A percentile compares a stretch with the other conserved stretches of the same genome.
Evolutionary conservation across 257 asterid genomes (phyloP).

Genomic region (Agastache rugosa): DNA sequence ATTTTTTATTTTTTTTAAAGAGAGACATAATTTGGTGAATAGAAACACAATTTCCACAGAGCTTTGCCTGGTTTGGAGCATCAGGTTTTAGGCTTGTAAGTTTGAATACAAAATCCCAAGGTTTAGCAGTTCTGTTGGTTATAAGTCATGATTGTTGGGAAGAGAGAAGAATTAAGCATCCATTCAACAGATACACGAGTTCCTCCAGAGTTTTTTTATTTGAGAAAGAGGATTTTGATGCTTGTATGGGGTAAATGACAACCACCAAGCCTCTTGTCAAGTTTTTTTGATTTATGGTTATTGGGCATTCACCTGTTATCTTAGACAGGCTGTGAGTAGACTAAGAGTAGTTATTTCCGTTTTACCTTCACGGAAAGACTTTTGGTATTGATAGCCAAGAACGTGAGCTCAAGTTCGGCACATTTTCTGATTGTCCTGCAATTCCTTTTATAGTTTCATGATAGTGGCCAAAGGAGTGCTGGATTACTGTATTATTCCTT

Average conservation of each 20-base stretch:
- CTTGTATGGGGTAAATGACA: background rate
- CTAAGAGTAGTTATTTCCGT: background rate
- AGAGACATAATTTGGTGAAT: background rate
- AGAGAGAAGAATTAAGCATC: slow-evolving; percentile 10
- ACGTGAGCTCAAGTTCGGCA: background rate
- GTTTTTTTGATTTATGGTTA: background rate
- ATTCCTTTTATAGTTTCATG: background rate
- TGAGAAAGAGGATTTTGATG: background rate
- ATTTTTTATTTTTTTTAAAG: background rate
- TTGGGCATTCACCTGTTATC: background rate
- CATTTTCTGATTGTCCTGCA: background rate
- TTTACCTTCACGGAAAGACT: background rate
- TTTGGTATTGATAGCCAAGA: background rate
- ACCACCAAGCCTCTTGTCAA: background rate
- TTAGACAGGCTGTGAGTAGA: background rate
- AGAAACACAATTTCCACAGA: background rate
- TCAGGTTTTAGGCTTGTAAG: slow-evolving; percentile 12
- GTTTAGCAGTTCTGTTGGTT: background rate
- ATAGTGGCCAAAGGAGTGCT: background rate
- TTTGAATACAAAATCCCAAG: background rate
- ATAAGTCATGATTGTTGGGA: background rate
- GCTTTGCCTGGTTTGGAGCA: background rate
- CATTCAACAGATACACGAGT: background rate
- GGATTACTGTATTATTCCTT: slow-evolving; percentile 13
- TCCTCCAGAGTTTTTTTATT: too few species aligned